Conservation (phyloP, 2,329 filamentous ascomycete species). For the Coniosporium tulheliwenetii region DNA sequence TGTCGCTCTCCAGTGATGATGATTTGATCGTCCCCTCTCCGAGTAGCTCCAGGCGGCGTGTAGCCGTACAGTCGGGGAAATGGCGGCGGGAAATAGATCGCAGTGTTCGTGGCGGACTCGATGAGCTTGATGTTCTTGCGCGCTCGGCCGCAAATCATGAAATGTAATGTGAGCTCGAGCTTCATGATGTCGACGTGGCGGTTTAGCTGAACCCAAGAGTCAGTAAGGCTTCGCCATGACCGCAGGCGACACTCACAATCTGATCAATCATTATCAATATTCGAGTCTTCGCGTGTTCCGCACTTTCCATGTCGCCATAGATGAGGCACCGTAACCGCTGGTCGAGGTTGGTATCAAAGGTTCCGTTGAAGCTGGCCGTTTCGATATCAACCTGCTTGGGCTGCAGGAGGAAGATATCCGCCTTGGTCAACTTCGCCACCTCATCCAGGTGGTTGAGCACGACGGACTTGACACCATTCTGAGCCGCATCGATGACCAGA, state of each 20-base stretch:
- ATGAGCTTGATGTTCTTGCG: constrained; percentile 97
- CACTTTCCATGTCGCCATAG: constrained; percentile 87
- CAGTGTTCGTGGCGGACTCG: constrained; percentile 86
- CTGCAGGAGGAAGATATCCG: constrained; percentile 90
- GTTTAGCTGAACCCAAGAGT: constrained; percentile 39
- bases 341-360: constrained; percentile 67
- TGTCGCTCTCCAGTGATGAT: constrained; percentile 86
- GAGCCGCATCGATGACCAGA: constrained; percentile 63
- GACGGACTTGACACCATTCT: constrained; percentile 52
- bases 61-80: constrained; percentile 89
- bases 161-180: constrained; percentile 77
- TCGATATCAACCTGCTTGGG: constrained; percentile 73
- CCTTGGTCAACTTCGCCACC: constrained; percentile 75
- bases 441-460: constrained; percentile 77
- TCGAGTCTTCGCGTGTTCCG: constrained; percentile 92
- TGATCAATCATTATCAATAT: constrained; percentile 95
- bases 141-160: constrained; percentile 80
- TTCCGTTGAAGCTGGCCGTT: constrained; percentile 59
- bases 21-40: constrained; percentile 75
- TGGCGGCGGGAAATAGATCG: constrained; percentile 93
- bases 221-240: constrained; percentile 14
- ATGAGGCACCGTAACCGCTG: constrained; percentile 86
- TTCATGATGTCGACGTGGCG: constrained; percentile 64
- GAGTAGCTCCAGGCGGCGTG: constrained; percentile 63
- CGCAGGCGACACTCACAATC: constrained; percentile 43